Base-by-base conservation (phyloP, 2,329 filamentous ascomycete species). In the Fusarium floridanum region DNA sequence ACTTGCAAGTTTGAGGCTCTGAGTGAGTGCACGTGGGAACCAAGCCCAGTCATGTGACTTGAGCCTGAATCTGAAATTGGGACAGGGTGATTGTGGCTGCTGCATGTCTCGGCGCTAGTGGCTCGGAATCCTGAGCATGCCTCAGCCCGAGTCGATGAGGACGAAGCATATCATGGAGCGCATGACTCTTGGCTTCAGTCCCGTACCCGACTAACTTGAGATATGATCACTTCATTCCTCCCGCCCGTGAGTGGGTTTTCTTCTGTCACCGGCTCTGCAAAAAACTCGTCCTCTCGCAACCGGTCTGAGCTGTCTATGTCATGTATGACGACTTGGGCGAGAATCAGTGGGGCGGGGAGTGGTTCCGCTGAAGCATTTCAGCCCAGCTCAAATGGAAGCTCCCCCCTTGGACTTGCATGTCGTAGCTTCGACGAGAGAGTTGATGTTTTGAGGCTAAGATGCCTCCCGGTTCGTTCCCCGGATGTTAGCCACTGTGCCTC, bases 321-420 rank as follows among this genome's bases (percentile, higher is more conserved):
- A 77, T 77, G 67, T 41, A 78, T 78, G 76, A 74, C 76, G 74
- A 76, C 41, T 61, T 61, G 36, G 50, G 63, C 14, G 32, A 57
- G 61, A 56, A 57, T 61, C 53, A 69, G 74, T 72, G 76, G 76
- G 76, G 72, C 70, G 61, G 61, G 67, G 24, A 68, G 66, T 64
- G 29, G 61, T 68, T 70, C 76, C 72, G 64, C 27, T 59, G 22
- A 70, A 66, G 65, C 60, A 72, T 65, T 48, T 43, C 65, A 61
- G 62, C 48, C 59, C 50, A 56, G 29, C 48, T 43, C 61, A 36
- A 20, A 48, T 50, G 45, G 27, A 75, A 67, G 41, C 32, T 48
- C 69, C 55, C 55, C 57, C 48, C 41, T 74, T 62, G 45, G 43
- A 45, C 41, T 48, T 66, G 41, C 41, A 64, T 50, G 17, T 37